Evolutionary conservation across 2,329 filamentous ascomycete genomes (phyloP).

Genomic region (Raffaelea arxii): DNA sequence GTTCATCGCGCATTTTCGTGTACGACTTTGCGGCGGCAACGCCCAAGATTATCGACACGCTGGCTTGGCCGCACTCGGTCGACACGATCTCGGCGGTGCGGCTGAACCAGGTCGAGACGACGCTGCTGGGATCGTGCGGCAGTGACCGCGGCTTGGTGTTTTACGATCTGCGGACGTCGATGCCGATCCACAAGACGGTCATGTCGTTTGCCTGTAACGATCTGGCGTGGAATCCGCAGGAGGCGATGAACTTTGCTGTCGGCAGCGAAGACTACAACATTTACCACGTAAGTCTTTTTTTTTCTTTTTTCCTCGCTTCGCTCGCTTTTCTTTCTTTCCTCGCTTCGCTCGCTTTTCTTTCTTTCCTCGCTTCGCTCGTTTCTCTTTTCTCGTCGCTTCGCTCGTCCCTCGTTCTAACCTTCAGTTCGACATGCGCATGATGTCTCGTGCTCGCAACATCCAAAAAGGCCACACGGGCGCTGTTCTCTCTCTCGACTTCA

Average conservation of each 20-base stretch:
- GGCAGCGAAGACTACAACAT: slow-evolving; percentile 93
- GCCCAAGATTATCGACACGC: slow-evolving; percentile 11
- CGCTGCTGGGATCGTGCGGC: slow-evolving; percentile 74
- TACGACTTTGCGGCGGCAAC: slow-evolving; percentile 11
- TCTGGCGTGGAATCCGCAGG: slow-evolving; percentile 87
- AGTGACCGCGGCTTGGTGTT: slow-evolving; percentile 80
- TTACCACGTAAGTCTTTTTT: slow-evolving; percentile 54
- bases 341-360: neutral
- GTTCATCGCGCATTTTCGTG: slow-evolving; percentile 12
- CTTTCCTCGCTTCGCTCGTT: neutral
- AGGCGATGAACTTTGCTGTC: slow-evolving; percentile 60
- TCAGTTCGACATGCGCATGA: slow-evolving; percentile 71
- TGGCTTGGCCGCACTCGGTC: slow-evolving; percentile 32
- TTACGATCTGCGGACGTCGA: slow-evolving; percentile 83
- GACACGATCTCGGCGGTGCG: slow-evolving; percentile 84
- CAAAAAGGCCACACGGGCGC: slow-evolving; percentile 38
- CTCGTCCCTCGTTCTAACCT: no score
- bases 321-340: neutral
- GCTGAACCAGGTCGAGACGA: slow-evolving; percentile 93
- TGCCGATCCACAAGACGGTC: slow-evolving; percentile 69
- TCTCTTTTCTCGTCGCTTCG: neutral
- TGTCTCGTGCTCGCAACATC: slow-evolving; percentile 15
- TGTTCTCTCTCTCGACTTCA: slow-evolving; percentile 95
- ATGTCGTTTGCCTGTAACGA: slow-evolving; percentile 77
- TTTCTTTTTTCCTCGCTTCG: neutral